Conservation (phyloP, 768 basidiomycete species). For the Tricholoma sp. region DNA sequence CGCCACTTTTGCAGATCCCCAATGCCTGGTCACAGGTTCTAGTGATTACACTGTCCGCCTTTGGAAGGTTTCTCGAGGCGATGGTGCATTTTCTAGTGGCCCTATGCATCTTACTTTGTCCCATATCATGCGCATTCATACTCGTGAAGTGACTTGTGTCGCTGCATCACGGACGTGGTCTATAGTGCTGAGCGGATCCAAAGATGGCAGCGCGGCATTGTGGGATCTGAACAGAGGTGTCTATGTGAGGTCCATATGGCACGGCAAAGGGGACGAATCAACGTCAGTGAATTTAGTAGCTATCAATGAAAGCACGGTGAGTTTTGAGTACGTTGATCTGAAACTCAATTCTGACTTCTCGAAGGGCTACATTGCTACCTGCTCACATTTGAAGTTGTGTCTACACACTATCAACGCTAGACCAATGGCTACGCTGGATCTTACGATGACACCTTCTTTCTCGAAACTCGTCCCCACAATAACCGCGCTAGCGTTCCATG, state of each 20-base stretch:
- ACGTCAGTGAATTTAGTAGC: conserved; percentile 60
- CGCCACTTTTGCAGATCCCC: conserved; percentile 71
- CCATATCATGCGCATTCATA: conserved; percentile 80
- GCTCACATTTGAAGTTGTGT: conserved; percentile 64
- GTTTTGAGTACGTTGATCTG: conserved; percentile 18
- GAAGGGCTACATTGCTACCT: conserved; percentile 86
- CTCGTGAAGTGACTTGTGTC: conserved; percentile 60
- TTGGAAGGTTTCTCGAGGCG: conserved; percentile 59
- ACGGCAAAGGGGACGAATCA: conserved; percentile 37
- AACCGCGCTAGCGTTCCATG: conserved; percentile 80
- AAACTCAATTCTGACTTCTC: not conserved
- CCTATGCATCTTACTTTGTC: conserved; percentile 39
- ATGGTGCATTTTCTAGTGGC: conserved; percentile 15
- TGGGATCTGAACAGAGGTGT: conserved; percentile 88
- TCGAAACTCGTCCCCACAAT: conserved; percentile 49
- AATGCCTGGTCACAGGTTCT: conserved; percentile 74
- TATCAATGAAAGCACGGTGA: conserved; percentile 84
- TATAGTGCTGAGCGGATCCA: conserved; percentile 74
- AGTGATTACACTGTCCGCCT: conserved; percentile 77
- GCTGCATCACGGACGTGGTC: conserved; percentile 81
- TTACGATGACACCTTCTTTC: conserved; percentile 40
- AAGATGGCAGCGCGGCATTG: conserved; percentile 79
- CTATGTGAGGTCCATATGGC: conserved; percentile 80
- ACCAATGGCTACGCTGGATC: conserved; percentile 66
- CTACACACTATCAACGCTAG: conserved; percentile 86